Evolutionary conservation across 345 rosid species (phyloP), one percentile per base, ranked within the genome.

Genomic region (Sisymbrium altissimum): DNA sequence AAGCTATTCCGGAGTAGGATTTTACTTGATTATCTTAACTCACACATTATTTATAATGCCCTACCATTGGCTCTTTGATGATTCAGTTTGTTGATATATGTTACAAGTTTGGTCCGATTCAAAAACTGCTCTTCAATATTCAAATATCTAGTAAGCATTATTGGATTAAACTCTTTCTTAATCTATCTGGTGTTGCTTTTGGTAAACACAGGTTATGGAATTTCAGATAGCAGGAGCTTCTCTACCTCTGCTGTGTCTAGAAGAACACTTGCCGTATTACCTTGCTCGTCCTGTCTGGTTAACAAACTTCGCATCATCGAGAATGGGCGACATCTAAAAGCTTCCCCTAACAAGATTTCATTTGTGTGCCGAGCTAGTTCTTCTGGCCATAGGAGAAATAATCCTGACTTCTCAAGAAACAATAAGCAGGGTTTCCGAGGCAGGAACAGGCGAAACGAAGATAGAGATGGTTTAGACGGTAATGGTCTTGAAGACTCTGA

Each of bases 401-500:
- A 84, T 78, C 83, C 85, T 2, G 93, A 89, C 79, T 85, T 85
- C 77, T 81, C 84, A 13, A 81, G 84, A 75, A 89, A 88, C 75
- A 89, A 74, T 60, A 85, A 68, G 58, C 80, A 85, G 76, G 80
- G 78, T 57, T 81, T 81, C 77, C 88, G 85, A 58, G 85, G 88
- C 61, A 84, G 88, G 79, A 86, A 84, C 74, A 80, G 86, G 60
- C 84, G 83, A 54, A 80, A 73, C 48, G 96, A 89, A 73, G 92
- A 86, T 15, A 80, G 81, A 74, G 88, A 85, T 9, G 79, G 72
- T 55, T 81, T 64, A 14, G 64, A 45, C 25, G 59, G 83, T 64
- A 87, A 79, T 35, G 81, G 41, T 46, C 38, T 78, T 21, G 88
- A 89, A 50, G 96, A 89, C 62, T 67, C 87, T 45, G 89, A 86